Percentiles rank a stretch among this genome's conserved stretches.
These are phyloP conservation scores for Candida sp. DNA, from an alignment of 1,139 yeast genomes.

Conservation along the genomic window DNA sequence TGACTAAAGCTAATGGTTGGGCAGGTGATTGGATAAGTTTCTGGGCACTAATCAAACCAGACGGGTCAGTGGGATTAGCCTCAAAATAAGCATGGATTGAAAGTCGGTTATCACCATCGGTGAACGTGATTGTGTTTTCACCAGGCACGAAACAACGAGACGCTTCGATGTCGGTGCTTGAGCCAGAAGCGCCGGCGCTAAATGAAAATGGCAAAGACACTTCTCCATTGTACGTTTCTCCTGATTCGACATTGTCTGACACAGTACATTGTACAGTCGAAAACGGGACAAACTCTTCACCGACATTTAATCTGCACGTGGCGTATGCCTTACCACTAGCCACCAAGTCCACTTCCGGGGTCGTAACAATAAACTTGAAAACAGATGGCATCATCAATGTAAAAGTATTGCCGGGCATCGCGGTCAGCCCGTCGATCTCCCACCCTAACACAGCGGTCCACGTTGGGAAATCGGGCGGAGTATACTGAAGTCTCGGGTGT, in stretches of 20 bases:
- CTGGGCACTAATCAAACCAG: neutral
- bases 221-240: constrained; percentile 10
- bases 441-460: constrained; percentile 29
- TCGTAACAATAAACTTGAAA: constrained; percentile 22
- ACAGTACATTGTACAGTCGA: constrained; percentile 31
- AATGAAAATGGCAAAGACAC: constrained; percentile 29
- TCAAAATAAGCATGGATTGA: constrained; percentile 19
- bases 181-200: constrained; percentile 26
- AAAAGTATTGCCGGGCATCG: constrained; percentile 28
- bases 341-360: constrained; percentile 14
- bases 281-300: constrained; percentile 24
- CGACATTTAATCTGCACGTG: constrained; percentile 25
- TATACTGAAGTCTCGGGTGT: constrained; percentile 4
- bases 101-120: constrained; percentile 27
- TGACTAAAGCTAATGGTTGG: neutral
- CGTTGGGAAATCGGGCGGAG: constrained; percentile 23
- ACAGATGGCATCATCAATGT: constrained; percentile 27
- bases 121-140: constrained; percentile 26
- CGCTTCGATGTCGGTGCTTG: constrained; percentile 19
- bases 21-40: constrained; percentile 1
- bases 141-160: constrained; percentile 25
- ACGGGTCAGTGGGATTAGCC: constrained; percentile 1
- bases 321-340: constrained; percentile 32
- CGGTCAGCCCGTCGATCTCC: constrained; percentile 22
- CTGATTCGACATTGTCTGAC: constrained; percentile 8